phyloP scores from a whole-genome alignment of 2,329 filamentous ascomycete genomes.

The Pseudogymnoascus verrucosus region DNA sequence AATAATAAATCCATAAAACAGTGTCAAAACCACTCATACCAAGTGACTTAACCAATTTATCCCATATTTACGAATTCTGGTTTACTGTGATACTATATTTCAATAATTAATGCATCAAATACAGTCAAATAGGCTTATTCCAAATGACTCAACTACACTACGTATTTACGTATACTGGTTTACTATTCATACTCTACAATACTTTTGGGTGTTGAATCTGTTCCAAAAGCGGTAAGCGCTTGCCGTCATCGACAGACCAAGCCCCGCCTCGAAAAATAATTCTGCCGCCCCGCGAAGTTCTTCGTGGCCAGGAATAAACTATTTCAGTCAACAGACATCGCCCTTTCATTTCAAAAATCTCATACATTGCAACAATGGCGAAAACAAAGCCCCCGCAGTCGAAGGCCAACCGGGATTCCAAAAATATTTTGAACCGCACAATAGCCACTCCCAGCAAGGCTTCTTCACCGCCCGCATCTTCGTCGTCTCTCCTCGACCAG shows the following conservation, averaged over 20 bases:
- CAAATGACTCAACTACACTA: not conserved
- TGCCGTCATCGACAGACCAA: conserved; percentile 1
- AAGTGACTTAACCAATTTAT: not conserved
- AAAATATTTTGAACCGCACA: conserved; percentile 22
- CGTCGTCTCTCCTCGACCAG: conserved; percentile 21
- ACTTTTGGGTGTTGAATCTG: not conserved
- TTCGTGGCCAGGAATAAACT: not conserved
- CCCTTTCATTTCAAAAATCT: not conserved
- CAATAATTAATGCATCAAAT: not conserved
- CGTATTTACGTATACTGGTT: not conserved
- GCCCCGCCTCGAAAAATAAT: conserved; percentile 9
- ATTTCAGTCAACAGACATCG: not conserved
- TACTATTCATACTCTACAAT: not conserved
- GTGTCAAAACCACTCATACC: not conserved
- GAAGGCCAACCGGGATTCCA: conserved; percentile 24
- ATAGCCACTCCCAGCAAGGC: conserved; percentile 20
- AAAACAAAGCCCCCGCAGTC: conserved; percentile 28
- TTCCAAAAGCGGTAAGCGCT: conserved; percentile 7
- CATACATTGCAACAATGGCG: conserved; percentile 22
- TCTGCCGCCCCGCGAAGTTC: conserved; percentile 9
- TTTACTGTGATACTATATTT: not conserved
- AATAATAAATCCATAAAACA: not conserved
- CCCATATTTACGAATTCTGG: not conserved
- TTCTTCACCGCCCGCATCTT: conserved; percentile 19
- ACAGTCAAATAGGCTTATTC: not conserved